phyloP scores from a whole-genome alignment of 768 basidiomycete genomes.

The Cystofilobasidium ferigula region DNA sequence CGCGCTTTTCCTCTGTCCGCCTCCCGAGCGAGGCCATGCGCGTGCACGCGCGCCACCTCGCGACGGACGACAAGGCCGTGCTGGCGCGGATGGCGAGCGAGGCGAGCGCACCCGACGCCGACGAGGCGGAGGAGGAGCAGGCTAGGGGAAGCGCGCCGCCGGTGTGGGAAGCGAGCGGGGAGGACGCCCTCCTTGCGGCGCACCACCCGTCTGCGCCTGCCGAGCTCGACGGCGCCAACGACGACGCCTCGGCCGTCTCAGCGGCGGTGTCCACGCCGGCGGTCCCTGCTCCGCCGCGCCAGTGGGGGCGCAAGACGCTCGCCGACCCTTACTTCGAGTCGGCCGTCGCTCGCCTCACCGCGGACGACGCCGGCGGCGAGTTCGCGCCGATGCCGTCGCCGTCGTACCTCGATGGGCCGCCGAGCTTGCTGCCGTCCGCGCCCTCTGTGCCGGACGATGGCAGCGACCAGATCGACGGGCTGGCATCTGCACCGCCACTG shows the following conservation, averaged over 20 bases:
- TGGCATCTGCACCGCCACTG: neutral
- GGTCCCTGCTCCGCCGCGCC: slow-evolving; percentile 2
- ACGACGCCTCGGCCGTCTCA: neutral
- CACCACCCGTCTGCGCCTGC: neutral
- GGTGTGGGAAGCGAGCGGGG: slow-evolving; percentile 1
- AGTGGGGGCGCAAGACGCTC: slow-evolving; percentile 6
- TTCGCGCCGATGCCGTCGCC: neutral
- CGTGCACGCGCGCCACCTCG: neutral
- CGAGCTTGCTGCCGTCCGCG: neutral
- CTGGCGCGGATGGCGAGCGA: slow-evolving; percentile 1
- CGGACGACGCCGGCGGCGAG: too few species aligned
- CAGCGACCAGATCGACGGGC: neutral
- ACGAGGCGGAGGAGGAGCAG: neutral
- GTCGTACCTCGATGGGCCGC: neutral
- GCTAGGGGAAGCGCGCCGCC: slow-evolving; percentile 1
- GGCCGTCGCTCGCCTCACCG: neutral
- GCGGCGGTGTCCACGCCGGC: neutral
- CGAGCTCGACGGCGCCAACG: neutral
- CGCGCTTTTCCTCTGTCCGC: neutral
- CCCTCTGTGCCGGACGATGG: neutral
- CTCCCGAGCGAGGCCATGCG: neutral
- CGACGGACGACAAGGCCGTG: slow-evolving; percentile 10
- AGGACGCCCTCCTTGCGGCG: neutral
- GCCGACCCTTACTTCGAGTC: neutral
- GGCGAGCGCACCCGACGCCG: slow-evolving; percentile 1